A percentile compares a stretch with the other conserved stretches of the same genome.
These are phyloP conservation scores for Penicillium dipodomyicola DNA, from an alignment of 495 filamentous ascomycete species.

Conservation along the genomic window DNA sequence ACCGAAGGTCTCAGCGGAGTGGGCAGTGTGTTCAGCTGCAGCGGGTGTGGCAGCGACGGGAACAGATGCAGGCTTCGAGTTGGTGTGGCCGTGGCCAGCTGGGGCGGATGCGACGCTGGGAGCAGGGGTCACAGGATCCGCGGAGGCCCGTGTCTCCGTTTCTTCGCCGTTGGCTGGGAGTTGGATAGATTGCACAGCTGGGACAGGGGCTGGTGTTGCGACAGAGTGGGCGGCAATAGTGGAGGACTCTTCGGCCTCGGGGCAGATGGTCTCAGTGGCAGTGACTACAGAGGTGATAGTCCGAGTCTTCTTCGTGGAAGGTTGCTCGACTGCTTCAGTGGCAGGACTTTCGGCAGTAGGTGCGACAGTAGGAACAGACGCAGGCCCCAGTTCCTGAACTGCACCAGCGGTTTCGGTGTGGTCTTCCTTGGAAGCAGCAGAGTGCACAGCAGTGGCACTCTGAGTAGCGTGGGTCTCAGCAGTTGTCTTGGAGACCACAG, in stretches of 20 bases:
- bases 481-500: conserved; percentile 3
- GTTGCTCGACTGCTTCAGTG: not conserved
- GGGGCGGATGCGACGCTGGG: not conserved
- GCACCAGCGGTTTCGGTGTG: not conserved
- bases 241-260: conserved; percentile 5
- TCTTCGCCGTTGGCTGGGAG: not conserved
- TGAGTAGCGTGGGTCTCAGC: conserved; percentile 4
- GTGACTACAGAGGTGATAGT: conserved; percentile 9
- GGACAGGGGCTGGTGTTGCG: not conserved
- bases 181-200: not conserved
- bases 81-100: not conserved
- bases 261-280: conserved; percentile 3
- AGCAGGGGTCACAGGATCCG: not conserved
- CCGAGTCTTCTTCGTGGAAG: conserved; percentile 6
- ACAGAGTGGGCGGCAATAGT: conserved; percentile 1
- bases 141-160: not conserved
- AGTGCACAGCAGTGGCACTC: not conserved
- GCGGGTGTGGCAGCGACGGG: not conserved
- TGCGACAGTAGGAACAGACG: not conserved
- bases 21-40: conserved; percentile 5
- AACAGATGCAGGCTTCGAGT: not conserved
- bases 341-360: not conserved
- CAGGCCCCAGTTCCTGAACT: not conserved
- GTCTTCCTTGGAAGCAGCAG: not conserved
- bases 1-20: conserved; percentile 4